Percentiles rank a stretch among this genome's conserved stretches.
Conservation (phyloP, 192 early-diverging fungal genomes). For the Rhizophagus clarus region DNA sequence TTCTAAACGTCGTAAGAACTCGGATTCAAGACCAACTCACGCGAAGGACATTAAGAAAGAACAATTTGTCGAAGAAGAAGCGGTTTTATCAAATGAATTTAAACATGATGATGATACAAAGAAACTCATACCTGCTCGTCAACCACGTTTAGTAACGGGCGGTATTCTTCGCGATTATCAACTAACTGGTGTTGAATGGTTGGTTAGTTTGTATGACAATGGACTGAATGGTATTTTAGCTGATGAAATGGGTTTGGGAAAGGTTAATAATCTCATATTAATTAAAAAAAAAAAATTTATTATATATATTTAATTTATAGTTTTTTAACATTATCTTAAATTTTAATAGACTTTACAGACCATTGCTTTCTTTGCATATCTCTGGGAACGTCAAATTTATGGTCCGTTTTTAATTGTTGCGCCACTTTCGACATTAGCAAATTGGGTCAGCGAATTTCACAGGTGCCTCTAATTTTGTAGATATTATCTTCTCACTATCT, state of each 20-base stretch:
- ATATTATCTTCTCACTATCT: not conserved
- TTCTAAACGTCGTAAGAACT: slow-evolving; percentile 20
- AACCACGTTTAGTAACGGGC: slow-evolving; percentile 81
- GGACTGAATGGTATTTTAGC: slow-evolving; percentile 95
- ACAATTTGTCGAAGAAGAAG: slow-evolving; percentile 17
- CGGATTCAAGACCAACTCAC: not conserved
- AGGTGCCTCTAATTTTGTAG: slow-evolving; percentile 42
- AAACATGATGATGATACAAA: slow-evolving; percentile 31
- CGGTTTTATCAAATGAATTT: not conserved
- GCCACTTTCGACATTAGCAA: slow-evolving; percentile 86
- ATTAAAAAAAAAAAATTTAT: not conserved
- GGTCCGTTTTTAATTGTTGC: slow-evolving; percentile 91
- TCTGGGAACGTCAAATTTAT: slow-evolving; percentile 75
- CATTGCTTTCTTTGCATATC: slow-evolving; percentile 83
- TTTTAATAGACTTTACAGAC: slow-evolving; percentile 83
- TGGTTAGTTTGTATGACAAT: slow-evolving; percentile 93
- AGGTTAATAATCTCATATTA: slow-evolving; percentile 41
- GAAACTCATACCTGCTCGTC: slow-evolving; percentile 63
- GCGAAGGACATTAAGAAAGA: slow-evolving; percentile 34
- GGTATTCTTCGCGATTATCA: slow-evolving; percentile 93
- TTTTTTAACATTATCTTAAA: not conserved
- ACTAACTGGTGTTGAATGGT: slow-evolving; percentile 93
- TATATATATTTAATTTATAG: not conserved
- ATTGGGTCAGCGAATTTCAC: slow-evolving; percentile 92
- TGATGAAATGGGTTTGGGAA: slow-evolving; percentile 95